Conservation (phyloP, 345 rosid species). For the Conringia planisiliqua region DNA sequence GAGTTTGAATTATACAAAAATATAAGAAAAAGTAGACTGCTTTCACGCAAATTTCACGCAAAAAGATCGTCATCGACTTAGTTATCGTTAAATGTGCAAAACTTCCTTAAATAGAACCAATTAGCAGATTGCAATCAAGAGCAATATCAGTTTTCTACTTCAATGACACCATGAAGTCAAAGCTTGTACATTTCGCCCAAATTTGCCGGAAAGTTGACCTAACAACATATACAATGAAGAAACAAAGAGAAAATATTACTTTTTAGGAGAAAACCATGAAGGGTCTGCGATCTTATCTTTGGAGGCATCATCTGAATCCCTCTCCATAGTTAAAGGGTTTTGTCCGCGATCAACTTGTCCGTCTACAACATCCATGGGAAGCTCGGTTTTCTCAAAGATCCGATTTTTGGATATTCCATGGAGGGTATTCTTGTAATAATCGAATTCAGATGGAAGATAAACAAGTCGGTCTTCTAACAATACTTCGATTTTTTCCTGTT, state of each 20-base stretch:
- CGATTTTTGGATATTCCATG: slow-evolving; percentile 18
- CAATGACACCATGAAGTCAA: not conserved
- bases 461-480: not conserved
- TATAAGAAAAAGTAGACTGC: not conserved
- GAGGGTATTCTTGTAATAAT: slow-evolving; percentile 4
- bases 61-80: not conserved
- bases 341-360: slow-evolving; percentile 31
- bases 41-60: not conserved
- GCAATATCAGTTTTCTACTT: not conserved
- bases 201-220: not conserved
- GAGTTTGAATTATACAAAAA: slow-evolving; percentile 8
- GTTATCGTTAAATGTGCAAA: not conserved
- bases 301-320: slow-evolving; percentile 33
- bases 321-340: slow-evolving; percentile 30
- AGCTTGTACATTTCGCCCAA: not conserved
- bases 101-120: not conserved
- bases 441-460: not conserved
- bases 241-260: slow-evolving; percentile 31
- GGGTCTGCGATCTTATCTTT: slow-evolving; percentile 41
- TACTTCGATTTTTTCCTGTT: not conserved
- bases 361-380: slow-evolving; percentile 22
- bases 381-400: not conserved
- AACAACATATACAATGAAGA: not conserved
- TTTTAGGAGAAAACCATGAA: slow-evolving; percentile 82
- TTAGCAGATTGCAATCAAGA: not conserved